phyloP scores from a whole-genome alignment of 1,139 yeast species.

The Kodamaea arcana region DNA sequence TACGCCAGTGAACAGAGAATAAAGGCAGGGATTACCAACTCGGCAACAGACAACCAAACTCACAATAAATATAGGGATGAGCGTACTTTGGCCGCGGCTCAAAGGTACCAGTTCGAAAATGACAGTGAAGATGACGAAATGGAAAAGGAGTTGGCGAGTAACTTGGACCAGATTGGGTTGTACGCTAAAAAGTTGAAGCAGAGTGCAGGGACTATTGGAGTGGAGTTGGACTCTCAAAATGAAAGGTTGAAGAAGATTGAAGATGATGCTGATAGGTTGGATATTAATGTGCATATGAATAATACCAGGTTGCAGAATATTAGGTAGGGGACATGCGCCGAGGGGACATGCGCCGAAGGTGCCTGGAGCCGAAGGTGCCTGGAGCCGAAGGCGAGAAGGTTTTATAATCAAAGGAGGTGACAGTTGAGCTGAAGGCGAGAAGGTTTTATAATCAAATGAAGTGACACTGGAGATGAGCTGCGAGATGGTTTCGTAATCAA shows the following conservation, averaged over 20 bases:
- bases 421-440: too few relatives aligned
- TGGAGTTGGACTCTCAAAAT: conserved; percentile 51
- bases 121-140: conserved; percentile 58
- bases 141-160: conserved; percentile 53
- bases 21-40: conserved; percentile 38
- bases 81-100: conserved; percentile 44
- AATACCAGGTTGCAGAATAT: conserved; percentile 43
- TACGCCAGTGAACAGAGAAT: conserved; percentile 46
- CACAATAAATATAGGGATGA: conserved; percentile 51
- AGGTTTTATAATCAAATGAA: too few relatives aligned
- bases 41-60: conserved; percentile 35
- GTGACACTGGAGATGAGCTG: too few relatives aligned
- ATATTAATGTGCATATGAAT: conserved; percentile 52
- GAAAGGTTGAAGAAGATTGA: conserved; percentile 45
- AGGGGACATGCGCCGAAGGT: not conserved
- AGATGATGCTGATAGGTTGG: conserved; percentile 54
- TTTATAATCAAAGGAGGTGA: too few relatives aligned
- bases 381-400: too few relatives aligned
- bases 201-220: conserved; percentile 44
- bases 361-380: too few relatives aligned
- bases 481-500: too few relatives aligned
- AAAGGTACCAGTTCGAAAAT: conserved; percentile 47
- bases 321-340: conserved; percentile 21
- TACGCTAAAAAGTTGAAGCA: conserved; percentile 41
- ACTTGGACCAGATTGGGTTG: conserved; percentile 50